These are phyloP conservation scores for Rhodosporidiobolus sp. DNA, from an alignment of 768 basidiomycete genomes.

Conservation along the genomic window DNA sequence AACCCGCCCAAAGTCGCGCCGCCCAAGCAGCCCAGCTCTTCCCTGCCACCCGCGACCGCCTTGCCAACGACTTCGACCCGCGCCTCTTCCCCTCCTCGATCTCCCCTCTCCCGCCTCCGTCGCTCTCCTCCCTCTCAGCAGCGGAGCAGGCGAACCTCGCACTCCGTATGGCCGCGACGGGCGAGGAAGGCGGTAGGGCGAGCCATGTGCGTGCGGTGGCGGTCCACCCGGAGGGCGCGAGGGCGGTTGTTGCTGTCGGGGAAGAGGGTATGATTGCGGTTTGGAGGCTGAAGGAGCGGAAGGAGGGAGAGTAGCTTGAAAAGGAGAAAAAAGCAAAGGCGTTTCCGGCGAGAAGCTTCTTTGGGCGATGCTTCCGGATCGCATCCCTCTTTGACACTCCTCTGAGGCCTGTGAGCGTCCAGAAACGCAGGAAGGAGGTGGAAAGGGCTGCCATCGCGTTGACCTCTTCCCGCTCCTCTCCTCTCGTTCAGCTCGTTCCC, in stretches of 20 bases:
- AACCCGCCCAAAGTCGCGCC: not conserved
- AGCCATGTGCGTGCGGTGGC: constrained; percentile 5
- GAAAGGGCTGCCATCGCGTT: not conserved
- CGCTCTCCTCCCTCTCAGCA: too few species aligned
- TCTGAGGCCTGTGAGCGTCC: not conserved
- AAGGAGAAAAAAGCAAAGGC: not conserved
- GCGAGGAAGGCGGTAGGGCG: not conserved
- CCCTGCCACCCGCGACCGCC: constrained; percentile 9
- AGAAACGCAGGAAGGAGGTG: too few species aligned
- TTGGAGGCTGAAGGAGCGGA: not conserved
- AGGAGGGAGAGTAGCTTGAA: not conserved
- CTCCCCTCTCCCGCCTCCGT: not conserved
- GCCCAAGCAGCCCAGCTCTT: not conserved
- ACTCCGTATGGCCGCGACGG: not conserved
- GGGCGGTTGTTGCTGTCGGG: constrained; percentile 10
- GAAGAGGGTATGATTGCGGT: not conserved
- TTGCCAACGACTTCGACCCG: constrained; percentile 11
- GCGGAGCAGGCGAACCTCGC: not conserved
- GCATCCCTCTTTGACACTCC: too few species aligned
- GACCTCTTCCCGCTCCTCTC: not conserved
- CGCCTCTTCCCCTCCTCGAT: constrained; percentile 8
- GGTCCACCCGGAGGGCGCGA: not conserved
- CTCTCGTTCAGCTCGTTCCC: not conserved
- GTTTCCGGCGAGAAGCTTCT: too few species aligned
- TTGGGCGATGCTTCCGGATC: too few species aligned